phyloP scores from a whole-genome alignment of 495 filamentous ascomycete genomes.

The Pseudomonodictys pantanalensis region DNA sequence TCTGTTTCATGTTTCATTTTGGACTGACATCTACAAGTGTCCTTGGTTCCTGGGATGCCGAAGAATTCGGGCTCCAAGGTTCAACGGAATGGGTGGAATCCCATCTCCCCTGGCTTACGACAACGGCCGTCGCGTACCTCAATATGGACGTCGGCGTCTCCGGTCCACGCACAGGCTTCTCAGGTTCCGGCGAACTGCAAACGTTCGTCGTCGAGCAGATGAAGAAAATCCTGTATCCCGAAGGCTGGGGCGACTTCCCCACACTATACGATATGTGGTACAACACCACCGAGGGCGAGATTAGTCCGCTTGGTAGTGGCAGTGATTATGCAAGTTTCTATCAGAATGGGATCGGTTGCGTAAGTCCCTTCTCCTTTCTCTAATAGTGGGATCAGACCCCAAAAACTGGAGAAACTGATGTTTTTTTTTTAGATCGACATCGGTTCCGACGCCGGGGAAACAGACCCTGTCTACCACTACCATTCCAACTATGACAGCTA shows the following conservation, averaged over 20 bases:
- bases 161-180: slow-evolving; percentile 39
- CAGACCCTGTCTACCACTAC: slow-evolving; percentile 39
- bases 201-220: slow-evolving; percentile 30
- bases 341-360: slow-evolving; percentile 34
- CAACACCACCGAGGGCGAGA: slow-evolving; percentile 26
- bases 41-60: slow-evolving; percentile 24
- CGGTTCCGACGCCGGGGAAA: slow-evolving; percentile 20
- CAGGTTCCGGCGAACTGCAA: slow-evolving; percentile 34
- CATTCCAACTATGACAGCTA: slow-evolving; percentile 34
- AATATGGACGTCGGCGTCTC: slow-evolving; percentile 62
- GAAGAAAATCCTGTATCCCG: slow-evolving; percentile 36
- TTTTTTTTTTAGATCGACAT: slow-evolving; percentile 30
- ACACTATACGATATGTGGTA: slow-evolving; percentile 41
- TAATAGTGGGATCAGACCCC: background rate
- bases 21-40: background rate
- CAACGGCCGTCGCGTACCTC: slow-evolving; percentile 55
- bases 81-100: slow-evolving; percentile 31
- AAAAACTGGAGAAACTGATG: background rate
- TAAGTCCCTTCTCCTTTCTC: slow-evolving; percentile 4
- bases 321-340: slow-evolving; percentile 37
- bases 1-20: background rate
- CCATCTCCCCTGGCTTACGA: slow-evolving; percentile 26
- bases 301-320: slow-evolving; percentile 34
- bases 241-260: slow-evolving; percentile 32
- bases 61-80: slow-evolving; percentile 30